Conservation (phyloP, 2,329 filamentous ascomycete genomes). For the Neoscytalidium dimidiatum region DNA sequence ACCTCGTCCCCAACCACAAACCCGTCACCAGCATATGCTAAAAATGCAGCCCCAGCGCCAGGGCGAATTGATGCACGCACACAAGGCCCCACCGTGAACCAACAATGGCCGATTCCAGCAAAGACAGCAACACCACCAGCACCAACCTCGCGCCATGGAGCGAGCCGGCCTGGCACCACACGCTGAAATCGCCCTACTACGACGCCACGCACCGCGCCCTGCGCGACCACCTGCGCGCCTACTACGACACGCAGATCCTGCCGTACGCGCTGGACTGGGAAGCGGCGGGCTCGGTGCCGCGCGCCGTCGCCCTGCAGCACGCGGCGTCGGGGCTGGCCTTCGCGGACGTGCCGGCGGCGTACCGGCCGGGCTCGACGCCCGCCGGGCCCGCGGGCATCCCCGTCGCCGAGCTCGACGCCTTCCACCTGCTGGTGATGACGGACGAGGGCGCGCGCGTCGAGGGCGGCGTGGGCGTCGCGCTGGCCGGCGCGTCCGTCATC, state of each 20-base stretch:
- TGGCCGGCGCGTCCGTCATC: conserved; percentile 63
- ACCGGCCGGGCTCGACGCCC: conserved; percentile 43
- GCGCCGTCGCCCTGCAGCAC: conserved; percentile 44
- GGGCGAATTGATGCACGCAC: not conserved
- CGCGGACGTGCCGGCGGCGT: conserved; percentile 46
- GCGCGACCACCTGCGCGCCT: conserved; percentile 58
- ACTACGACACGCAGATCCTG: conserved; percentile 60
- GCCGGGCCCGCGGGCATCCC: conserved; percentile 40
- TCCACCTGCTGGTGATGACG: conserved; percentile 51
- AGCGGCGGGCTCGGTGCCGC: conserved; percentile 49
- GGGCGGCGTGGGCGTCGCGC: conserved; percentile 59
- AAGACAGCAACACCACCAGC: not conserved
- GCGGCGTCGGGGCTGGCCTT: conserved; percentile 46
- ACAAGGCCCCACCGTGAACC: no score
- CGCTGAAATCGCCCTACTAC: conserved; percentile 63
- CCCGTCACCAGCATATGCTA: no score
- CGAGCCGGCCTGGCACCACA: conserved; percentile 50
- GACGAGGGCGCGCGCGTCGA: conserved; percentile 60
- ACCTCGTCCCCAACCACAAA: no score
- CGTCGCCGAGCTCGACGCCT: conserved; percentile 38
- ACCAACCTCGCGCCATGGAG: conserved; percentile 35
- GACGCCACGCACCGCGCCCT: conserved; percentile 62
- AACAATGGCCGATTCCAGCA: not conserved
- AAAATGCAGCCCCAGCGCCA: no score
- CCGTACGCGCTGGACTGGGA: conserved; percentile 67